A percentile compares a stretch with the other conserved stretches of the same genome.
Evolutionary conservation across 202 grass and related monocot species (phyloP).

Genomic region (Dendrocalamus latiflorus): DNA sequence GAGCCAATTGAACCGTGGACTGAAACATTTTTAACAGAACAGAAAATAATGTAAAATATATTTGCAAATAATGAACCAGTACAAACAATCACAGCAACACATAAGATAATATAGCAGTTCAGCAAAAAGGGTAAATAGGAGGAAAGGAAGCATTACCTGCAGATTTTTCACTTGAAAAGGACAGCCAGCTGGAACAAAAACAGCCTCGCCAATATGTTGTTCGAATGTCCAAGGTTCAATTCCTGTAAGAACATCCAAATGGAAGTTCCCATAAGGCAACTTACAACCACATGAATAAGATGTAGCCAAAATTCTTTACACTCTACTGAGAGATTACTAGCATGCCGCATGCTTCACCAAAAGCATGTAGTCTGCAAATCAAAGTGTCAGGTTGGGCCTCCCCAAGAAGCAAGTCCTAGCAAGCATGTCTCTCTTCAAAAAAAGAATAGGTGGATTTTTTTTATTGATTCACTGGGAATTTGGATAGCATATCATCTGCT

Average conservation of each 20-base stretch:
- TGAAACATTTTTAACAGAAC: conserved; percentile 47
- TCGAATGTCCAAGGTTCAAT: conserved; percentile 71
- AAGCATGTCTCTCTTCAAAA: neutral
- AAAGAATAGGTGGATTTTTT: neutral
- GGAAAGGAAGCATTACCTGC: conserved; percentile 44
- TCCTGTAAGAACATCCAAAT: conserved; percentile 49
- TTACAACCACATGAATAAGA: conserved; percentile 5
- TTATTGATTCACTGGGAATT: neutral
- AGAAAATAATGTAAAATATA: conserved; percentile 3
- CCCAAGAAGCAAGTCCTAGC: conserved; percentile 3
- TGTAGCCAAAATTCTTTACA: neutral
- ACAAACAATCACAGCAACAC: neutral
- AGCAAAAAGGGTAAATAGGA: neutral
- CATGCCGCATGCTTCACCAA: neutral
- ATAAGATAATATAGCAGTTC: neutral
- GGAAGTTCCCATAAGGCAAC: neutral
- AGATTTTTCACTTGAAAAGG: conserved; percentile 94
- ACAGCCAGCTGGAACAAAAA: conserved; percentile 94
- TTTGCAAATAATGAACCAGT: neutral
- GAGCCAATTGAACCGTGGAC: conserved; percentile 82
- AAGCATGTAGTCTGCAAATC: neutral
- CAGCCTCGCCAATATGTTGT: conserved; percentile 84
- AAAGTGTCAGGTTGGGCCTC: neutral
- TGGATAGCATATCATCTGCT: no score
- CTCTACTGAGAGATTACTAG: neutral